Evolutionary conservation across 2,329 filamentous ascomycete genomes (phyloP).

Genomic region (Monilinia fructigena): DNA sequence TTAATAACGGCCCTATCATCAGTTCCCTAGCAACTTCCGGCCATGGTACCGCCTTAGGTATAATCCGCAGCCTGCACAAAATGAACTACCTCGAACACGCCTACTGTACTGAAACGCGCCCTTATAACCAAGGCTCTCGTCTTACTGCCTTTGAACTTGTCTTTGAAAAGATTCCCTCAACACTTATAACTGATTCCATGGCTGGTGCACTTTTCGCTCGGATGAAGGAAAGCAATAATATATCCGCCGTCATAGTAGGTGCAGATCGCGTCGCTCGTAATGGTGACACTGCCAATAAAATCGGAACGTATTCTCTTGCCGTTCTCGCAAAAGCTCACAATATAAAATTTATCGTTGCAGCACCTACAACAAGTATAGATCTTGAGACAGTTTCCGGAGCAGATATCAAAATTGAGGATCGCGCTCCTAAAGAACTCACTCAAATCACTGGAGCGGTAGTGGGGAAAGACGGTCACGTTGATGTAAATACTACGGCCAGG

Average conservation of each 20-base stretch:
- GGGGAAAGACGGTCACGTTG: slow-evolving; percentile 59
- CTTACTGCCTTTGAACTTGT: slow-evolving; percentile 96
- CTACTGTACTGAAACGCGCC: slow-evolving; percentile 94
- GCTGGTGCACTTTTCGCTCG: slow-evolving; percentile 76
- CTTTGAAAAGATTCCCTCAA: slow-evolving; percentile 86
- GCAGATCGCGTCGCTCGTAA: slow-evolving; percentile 95
- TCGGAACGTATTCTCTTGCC: slow-evolving; percentile 89
- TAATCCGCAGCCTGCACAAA: slow-evolving; percentile 78
- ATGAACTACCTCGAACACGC: slow-evolving; percentile 70
- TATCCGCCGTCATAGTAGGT: slow-evolving; percentile 87
- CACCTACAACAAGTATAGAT: slow-evolving; percentile 92
- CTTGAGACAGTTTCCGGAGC: slow-evolving; percentile 72
- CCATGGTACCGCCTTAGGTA: slow-evolving; percentile 93
- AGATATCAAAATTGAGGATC: slow-evolving; percentile 88
- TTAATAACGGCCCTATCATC: slow-evolving; percentile 25
- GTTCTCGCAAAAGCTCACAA: slow-evolving; percentile 87
- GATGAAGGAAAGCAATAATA: slow-evolving; percentile 60
- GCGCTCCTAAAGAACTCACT: slow-evolving; percentile 77
- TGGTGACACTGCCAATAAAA: slow-evolving; percentile 97
- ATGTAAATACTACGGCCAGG: slow-evolving; percentile 62
- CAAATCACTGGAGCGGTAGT: slow-evolving; percentile 77
- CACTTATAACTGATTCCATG: slow-evolving; percentile 95
- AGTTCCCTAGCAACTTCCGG: slow-evolving; percentile 92
- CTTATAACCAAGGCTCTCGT: slow-evolving; percentile 95
- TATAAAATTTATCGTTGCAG: slow-evolving; percentile 91